A percentile compares a stretch with the other conserved stretches of the same genome.
Conservation (phyloP, 176 grass and related monocot species). For the Typha latifolia region DNA sequence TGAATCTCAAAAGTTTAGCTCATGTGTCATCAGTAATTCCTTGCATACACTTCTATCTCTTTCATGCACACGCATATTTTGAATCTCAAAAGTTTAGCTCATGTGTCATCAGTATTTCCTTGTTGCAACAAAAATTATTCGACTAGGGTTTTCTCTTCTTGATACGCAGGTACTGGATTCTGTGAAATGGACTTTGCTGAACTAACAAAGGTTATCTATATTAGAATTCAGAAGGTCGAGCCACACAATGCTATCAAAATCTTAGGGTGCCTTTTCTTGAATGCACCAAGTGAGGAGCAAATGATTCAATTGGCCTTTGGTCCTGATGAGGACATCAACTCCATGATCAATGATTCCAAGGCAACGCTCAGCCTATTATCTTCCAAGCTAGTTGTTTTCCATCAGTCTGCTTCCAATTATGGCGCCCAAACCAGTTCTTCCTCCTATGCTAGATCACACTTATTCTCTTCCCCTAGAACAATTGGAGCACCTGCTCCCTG, state of each 20-base stretch:
- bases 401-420: not conserved
- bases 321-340: constrained; percentile 32
- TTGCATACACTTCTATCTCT: too few relatives aligned
- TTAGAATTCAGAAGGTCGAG: constrained; percentile 50
- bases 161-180: not conserved
- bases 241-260: constrained; percentile 60
- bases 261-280: constrained; percentile 66
- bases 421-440: not conserved
- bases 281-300: constrained; percentile 43
- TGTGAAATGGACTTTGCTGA: constrained; percentile 62
- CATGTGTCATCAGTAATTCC: too few relatives aligned
- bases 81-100: too few relatives aligned
- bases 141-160: too few relatives aligned
- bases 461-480: not conserved
- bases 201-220: constrained; percentile 43
- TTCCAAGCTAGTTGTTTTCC: constrained; percentile 23
- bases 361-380: constrained; percentile 39
- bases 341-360: constrained; percentile 47
- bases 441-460: not conserved
- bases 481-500: not conserved
- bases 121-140: too few relatives aligned
- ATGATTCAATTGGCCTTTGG: constrained; percentile 76
- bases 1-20: too few relatives aligned
- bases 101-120: too few relatives aligned
- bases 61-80: too few relatives aligned